Base-by-base conservation (phyloP, 1,139 yeast species). In the Hanseniaspora gamundiae region DNA sequence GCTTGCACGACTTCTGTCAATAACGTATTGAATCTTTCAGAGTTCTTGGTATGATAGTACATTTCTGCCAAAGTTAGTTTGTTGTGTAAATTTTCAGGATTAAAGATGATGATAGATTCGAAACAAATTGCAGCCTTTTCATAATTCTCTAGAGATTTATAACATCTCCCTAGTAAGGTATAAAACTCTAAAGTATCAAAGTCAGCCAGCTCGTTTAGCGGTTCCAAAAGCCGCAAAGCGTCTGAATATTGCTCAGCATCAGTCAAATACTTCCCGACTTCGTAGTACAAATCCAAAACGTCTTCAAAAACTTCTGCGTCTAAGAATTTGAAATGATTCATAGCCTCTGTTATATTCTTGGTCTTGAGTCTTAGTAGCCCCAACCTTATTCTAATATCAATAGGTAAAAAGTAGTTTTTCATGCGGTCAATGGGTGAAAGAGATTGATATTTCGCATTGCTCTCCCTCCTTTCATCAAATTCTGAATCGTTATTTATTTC, bases 61-160 rank as follows among this genome's bases (percentile, higher is more conserved):
- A 87, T 76, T 61, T 91, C 97, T 0, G 94, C 95, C 24, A 91
- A 66, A 0, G 84, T 81, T 30, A 87, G 69, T 54, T 82, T 77
- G 11, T 80, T 73, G 49, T 87, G 95, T 35, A 83, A 64, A 53
- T 85, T 80, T 13, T 70, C 68, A 0, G 84, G 82, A 8, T 79
- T 83, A 35, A 66, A 59, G 19, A 69, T 69, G 14, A 84, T 60
- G 2, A 86, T 74, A 5, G 71, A 65, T 39, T 67, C 65, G 57
- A 79, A 86, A 2, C 83, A 78, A 21, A 67, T 67, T 51, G 75
- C 80, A 0, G 98, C 96, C 40, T 76, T 74, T 14, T 66, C 71
- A 50, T 75, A 80, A 44, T 81, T 79, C 19, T 80, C 87, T 0
- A 78, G 68, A 55, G 83, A 94, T 51, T 79, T 71, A 50, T 74